Conservation (phyloP, 169 alveolate genomes). For the Haemoproteus tartakovskyi region DNA sequence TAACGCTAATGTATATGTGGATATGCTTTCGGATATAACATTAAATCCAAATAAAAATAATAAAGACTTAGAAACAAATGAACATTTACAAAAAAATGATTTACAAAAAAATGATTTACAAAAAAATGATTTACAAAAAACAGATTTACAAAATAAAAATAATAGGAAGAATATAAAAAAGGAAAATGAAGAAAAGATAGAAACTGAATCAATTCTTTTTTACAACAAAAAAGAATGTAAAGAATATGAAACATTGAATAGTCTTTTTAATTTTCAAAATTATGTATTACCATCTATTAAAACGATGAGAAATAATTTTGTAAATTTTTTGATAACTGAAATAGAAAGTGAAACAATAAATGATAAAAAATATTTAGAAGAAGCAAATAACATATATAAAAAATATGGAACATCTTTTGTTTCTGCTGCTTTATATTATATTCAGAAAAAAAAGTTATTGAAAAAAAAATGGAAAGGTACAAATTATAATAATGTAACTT, state of each 20-base stretch:
- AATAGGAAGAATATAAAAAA: background rate
- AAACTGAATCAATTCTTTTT: constrained; percentile 28
- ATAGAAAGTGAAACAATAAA: constrained; percentile 19
- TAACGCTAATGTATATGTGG: constrained; percentile 6
- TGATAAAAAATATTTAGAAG: constrained; percentile 30
- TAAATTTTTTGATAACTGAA: constrained; percentile 38
- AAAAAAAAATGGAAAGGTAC: constrained; percentile 8
- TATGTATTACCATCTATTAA: constrained; percentile 26
- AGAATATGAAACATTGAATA: constrained; percentile 19
- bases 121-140: too few relatives aligned
- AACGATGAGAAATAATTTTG: constrained; percentile 17
- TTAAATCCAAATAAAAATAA: too few relatives aligned
- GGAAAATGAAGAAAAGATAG: too few relatives aligned
- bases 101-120: too few relatives aligned
- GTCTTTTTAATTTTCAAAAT: constrained; percentile 9
- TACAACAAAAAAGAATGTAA: constrained; percentile 30
- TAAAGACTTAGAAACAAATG: background rate
- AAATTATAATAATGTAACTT: constrained; percentile 18
- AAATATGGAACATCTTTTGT: constrained; percentile 40
- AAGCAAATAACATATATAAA: constrained; percentile 34
- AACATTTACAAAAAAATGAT: background rate
- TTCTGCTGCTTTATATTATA: constrained; percentile 62
- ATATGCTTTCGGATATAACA: background rate
- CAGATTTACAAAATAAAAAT: too few relatives aligned
- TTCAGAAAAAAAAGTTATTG: constrained; percentile 41